Evolutionary conservation across 345 rosid species (phyloP).

Genomic region (Arabidopsis arenosa): DNA sequence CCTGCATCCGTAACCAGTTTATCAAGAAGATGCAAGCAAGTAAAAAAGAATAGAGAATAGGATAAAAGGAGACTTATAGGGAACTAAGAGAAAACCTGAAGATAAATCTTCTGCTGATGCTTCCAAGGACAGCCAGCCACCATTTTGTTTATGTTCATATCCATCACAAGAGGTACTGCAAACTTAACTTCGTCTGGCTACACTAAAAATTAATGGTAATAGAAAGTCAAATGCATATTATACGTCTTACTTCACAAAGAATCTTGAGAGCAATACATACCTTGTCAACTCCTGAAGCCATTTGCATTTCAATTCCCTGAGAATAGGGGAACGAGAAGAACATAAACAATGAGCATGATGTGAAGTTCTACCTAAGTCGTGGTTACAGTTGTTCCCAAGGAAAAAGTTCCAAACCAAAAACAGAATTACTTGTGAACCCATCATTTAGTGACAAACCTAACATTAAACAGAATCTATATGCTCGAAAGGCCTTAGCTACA

Average conservation of each 20-base stretch:
- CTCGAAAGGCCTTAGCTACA: background rate
- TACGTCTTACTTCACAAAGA: constrained; percentile 10
- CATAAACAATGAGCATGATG: background rate
- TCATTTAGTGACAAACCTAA: background rate
- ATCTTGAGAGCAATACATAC: constrained; percentile 52
- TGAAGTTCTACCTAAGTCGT: background rate
- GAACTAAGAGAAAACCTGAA: constrained; percentile 68
- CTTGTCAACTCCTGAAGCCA: constrained; percentile 84
- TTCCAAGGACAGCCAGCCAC: constrained; percentile 89
- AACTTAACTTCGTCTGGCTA: constrained; percentile 96
- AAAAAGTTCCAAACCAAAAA: background rate
- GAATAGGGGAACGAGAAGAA: constrained; percentile 16
- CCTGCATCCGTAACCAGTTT: constrained; percentile 51
- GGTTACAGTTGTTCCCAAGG: background rate
- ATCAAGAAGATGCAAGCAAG: constrained; percentile 9
- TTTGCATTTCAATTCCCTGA: constrained; percentile 94
- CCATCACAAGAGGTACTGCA: constrained; percentile 84
- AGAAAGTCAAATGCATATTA: constrained; percentile 34
- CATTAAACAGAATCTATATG: background rate
- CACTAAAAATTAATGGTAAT: constrained; percentile 65
- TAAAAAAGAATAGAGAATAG: background rate
- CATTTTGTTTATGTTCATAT: constrained; percentile 80
- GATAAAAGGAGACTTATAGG: background rate
- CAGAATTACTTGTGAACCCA: background rate
- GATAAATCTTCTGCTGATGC: constrained; percentile 81